phyloP scores from a whole-genome alignment of 495 filamentous ascomycete species.

The Trichocladium antarcticum region DNA sequence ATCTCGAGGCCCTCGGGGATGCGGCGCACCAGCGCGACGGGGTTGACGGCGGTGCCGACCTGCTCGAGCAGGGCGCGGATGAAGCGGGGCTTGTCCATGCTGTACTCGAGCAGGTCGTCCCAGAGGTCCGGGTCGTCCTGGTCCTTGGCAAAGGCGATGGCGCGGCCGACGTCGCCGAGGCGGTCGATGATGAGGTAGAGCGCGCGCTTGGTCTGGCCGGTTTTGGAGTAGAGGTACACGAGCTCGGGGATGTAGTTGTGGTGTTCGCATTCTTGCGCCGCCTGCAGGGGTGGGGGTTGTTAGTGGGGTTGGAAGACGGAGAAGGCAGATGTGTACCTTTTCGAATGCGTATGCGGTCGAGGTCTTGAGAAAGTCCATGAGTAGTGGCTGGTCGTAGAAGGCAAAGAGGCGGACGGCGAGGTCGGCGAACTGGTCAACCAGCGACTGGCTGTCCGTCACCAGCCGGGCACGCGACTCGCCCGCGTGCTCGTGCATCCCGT shows the following conservation, averaged over 20 bases:
- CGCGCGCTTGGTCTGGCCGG: conserved; percentile 80
- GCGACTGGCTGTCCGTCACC: conserved; percentile 51
- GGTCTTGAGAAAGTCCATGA: conserved; percentile 78
- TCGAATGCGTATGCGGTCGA: conserved; percentile 78
- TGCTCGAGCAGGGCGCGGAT: conserved; percentile 87
- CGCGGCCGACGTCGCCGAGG: conserved; percentile 75
- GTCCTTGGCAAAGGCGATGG: conserved; percentile 86
- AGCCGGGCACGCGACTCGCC: conserved; percentile 37
- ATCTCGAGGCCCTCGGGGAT: conserved; percentile 90
- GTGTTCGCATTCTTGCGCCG: conserved; percentile 66
- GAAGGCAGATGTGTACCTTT: conserved; percentile 27
- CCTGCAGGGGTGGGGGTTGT: conserved; percentile 29
- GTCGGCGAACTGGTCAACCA: conserved; percentile 79
- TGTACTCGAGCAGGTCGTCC: conserved; percentile 89
- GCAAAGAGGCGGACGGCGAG: conserved; percentile 77
- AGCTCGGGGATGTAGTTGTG: conserved; percentile 74
- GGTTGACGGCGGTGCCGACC: conserved; percentile 84
- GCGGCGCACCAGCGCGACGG: conserved; percentile 74
- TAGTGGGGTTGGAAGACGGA: not conserved
- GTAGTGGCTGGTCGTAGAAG: conserved; percentile 60
- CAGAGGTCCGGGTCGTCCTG: conserved; percentile 84
- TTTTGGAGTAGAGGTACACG: conserved; percentile 88
- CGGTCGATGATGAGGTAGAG: conserved; percentile 84
- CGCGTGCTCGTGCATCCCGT: conserved; percentile 39
- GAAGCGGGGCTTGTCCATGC: conserved; percentile 92